A percentile compares a stretch with the other conserved stretches of the same genome.
These are phyloP conservation scores for Aureobasidium uvarum DNA, from an alignment of 2,329 filamentous ascomycete species.

Conservation along the genomic window DNA sequence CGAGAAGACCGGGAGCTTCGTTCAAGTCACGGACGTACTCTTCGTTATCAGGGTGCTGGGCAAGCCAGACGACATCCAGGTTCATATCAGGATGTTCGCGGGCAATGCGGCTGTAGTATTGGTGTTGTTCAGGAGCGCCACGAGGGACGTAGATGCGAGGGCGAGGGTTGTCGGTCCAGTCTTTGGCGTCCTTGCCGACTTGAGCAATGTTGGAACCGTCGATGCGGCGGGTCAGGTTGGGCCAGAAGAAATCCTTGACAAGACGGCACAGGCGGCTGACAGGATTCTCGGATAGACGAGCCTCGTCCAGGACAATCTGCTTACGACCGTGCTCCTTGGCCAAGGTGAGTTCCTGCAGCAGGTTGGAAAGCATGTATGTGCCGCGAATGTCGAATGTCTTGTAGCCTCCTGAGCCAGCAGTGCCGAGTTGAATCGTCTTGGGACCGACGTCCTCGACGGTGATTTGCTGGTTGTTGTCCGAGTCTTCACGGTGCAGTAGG, in stretches of 20 bases:
- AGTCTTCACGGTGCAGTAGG: conserved; percentile 82
- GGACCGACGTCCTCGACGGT: conserved; percentile 95
- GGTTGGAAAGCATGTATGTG: conserved; percentile 95
- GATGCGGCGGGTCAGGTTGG: conserved; percentile 81
- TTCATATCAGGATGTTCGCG: conserved; percentile 75
- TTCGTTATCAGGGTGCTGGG: conserved; percentile 59
- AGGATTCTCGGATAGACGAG: conserved; percentile 89
- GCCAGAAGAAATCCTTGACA: conserved; percentile 90
- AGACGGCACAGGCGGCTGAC: conserved; percentile 82
- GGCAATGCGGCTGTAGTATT: conserved; percentile 83
- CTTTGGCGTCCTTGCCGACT: conserved; percentile 87
- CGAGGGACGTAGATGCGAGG: conserved; percentile 88
- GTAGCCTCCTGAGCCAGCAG: conserved; percentile 78
- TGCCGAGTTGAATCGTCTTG: conserved; percentile 82
- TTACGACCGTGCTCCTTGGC: conserved; percentile 88
- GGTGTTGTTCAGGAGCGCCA: conserved; percentile 80
- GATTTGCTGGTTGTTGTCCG: conserved; percentile 92
- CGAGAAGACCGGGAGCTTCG: conserved; percentile 80
- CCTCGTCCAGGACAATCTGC: conserved; percentile 87
- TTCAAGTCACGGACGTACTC: conserved; percentile 82
- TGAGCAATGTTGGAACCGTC: conserved; percentile 84
- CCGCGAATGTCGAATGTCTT: conserved; percentile 89
- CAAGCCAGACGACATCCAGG: conserved; percentile 79
- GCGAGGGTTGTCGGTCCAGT: conserved; percentile 86
- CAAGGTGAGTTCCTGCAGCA: conserved; percentile 89